phyloP scores from a whole-genome alignment of 352 stramenopile genomes.

The Pythium aphanidermatum region DNA sequence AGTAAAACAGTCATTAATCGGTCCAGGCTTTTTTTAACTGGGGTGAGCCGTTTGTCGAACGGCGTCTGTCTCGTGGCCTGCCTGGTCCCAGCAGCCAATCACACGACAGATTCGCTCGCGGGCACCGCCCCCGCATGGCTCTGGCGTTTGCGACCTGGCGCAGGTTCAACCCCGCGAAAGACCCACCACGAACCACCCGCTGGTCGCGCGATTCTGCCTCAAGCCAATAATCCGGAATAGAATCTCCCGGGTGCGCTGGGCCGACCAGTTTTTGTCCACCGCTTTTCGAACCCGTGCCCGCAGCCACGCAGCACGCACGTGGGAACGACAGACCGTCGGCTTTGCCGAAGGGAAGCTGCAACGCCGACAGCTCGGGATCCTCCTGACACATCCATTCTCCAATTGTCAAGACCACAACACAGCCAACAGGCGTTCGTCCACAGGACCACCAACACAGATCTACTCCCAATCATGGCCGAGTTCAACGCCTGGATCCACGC shows the following conservation, averaged over 20 bases:
- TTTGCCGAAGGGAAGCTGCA: constrained; percentile 1
- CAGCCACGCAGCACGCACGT: constrained; percentile 2
- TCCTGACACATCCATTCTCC: constrained; percentile 16
- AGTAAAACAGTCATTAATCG: no score
- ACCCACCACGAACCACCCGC: constrained; percentile 3
- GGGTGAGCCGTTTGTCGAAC: constrained; percentile 16
- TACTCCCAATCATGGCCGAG: constrained; percentile 9
- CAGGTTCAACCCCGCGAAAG: background rate
- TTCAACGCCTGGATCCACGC: constrained; percentile 11
- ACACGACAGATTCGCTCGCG: background rate
- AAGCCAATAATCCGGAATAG: constrained; percentile 2
- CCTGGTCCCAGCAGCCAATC: constrained; percentile 14
- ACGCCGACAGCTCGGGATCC: background rate
- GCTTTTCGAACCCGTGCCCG: constrained; percentile 2
- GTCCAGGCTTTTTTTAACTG: background rate
- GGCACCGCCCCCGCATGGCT: no score
- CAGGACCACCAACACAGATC: background rate
- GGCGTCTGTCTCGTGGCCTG: constrained; percentile 11
- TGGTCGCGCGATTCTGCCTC: no score
- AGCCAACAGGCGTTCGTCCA: background rate
- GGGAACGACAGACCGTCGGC: no score
- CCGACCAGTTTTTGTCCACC: constrained; percentile 19
- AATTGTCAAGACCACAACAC: constrained; percentile 18
- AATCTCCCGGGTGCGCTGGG: constrained; percentile 10
- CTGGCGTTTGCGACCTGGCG: background rate